A percentile compares a stretch with the other conserved stretches of the same genome.
These are phyloP conservation scores for Colletotrichum godetiae DNA, from an alignment of 2,329 filamentous ascomycete species.

Conservation along the genomic window DNA sequence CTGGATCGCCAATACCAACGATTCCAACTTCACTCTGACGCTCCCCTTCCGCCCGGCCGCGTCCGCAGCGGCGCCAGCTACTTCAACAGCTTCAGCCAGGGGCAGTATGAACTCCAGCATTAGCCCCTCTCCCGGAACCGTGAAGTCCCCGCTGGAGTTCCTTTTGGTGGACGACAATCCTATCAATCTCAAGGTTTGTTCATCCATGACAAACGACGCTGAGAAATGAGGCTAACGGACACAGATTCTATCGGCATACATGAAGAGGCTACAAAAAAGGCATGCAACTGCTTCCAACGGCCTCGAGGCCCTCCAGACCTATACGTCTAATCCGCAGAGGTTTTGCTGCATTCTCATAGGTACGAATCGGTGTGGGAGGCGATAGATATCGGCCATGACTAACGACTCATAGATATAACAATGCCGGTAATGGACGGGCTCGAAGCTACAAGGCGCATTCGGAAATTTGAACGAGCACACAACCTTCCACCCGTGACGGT, in stretches of 20 bases:
- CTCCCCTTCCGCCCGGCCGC: slow-evolving; percentile 25
- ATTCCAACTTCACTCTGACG: slow-evolving; percentile 26
- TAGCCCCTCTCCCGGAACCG: neutral
- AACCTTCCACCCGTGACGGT: slow-evolving; percentile 51
- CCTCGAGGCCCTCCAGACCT: slow-evolving; percentile 51
- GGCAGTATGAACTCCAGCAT: neutral
- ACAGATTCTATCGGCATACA: slow-evolving; percentile 48
- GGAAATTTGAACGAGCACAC: slow-evolving; percentile 52
- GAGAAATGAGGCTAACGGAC: neutral
- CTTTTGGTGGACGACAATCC: slow-evolving; percentile 50
- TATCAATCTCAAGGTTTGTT: slow-evolving; percentile 45
- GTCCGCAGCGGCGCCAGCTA: neutral
- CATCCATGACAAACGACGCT: too few relatives aligned
- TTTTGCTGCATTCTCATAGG: slow-evolving; percentile 37
- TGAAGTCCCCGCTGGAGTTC: slow-evolving; percentile 35
- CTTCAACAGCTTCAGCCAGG: neutral
- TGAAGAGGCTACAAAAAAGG: slow-evolving; percentile 49
- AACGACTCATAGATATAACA: slow-evolving; percentile 48
- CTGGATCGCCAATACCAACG: neutral
- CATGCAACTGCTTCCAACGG: slow-evolving; percentile 55
- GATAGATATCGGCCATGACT: neutral
- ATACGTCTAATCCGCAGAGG: slow-evolving; percentile 17
- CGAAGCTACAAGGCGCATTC: slow-evolving; percentile 52
- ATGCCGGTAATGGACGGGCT: slow-evolving; percentile 60
- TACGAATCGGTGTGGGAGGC: neutral